Conservation (phyloP, 2,329 filamentous ascomycete genomes). For the Cladosporium cucumerinum region DNA sequence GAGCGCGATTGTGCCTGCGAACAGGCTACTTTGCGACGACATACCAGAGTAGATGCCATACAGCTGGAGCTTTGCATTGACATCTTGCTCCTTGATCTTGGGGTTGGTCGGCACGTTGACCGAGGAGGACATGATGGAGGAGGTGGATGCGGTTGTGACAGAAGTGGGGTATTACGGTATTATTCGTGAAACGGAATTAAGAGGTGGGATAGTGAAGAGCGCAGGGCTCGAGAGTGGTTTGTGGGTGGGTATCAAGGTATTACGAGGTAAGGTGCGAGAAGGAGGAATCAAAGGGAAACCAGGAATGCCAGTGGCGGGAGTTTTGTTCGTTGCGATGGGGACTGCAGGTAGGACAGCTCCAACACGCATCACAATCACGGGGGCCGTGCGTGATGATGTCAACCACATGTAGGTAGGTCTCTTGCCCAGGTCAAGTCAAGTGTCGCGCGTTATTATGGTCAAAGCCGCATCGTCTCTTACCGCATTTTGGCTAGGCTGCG, state of each 20-base stretch:
- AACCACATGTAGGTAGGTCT: too few relatives aligned
- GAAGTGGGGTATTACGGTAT: background rate
- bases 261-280: background rate
- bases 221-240: background rate
- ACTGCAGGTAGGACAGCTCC: too few relatives aligned
- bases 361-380: too few relatives aligned
- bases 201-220: background rate
- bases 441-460: too few relatives aligned
- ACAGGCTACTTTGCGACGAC: conserved; percentile 20
- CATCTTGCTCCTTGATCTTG: conserved; percentile 75
- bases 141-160: background rate
- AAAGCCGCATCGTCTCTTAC: too few relatives aligned
- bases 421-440: too few relatives aligned
- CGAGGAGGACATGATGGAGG: conserved; percentile 26
- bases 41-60: conserved; percentile 78
- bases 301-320: background rate
- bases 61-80: conserved; percentile 90
- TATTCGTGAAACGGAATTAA: background rate
- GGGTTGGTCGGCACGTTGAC: conserved; percentile 73
- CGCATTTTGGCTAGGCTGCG: too few relatives aligned
- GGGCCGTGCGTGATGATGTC: too few relatives aligned
- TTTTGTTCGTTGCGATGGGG: too few relatives aligned
- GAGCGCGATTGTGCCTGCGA: background rate
- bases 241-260: background rate
- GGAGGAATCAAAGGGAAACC: background rate